Base-by-base conservation (phyloP, 2,329 filamentous ascomycete species). In the Fusarium sp. region DNA sequence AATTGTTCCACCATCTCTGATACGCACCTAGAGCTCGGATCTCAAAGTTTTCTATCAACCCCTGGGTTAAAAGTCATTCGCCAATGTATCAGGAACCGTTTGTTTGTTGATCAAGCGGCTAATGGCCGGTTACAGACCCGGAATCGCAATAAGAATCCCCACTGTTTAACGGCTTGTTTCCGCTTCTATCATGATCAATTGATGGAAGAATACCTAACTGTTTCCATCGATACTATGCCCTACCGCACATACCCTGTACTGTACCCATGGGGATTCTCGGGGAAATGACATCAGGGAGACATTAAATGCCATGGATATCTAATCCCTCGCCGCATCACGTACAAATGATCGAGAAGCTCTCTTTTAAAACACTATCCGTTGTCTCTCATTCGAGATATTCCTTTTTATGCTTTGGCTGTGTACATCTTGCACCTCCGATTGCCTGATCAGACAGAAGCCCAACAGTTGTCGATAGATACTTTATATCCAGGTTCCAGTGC, bases 161-260 rank as follows among this genome's bases (percentile, higher is more conserved):
- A 61, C 47, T 57, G 65, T 41, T 20, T 45, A 53, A 58, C 62
- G 67, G 67, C 30, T 67, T 57, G 46, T 67, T 70, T 70, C 67
- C 67, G 57, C 67, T 53, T 27, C 43, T 16, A 55, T 43, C 57
- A 44, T 49, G 58, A 24, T 30, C 24, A 27, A 13, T 40, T n/a
- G 20, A 52, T n/a, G 25, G 38, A 27, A 15, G 4, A 34, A 38
- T 38, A 38, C 34, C 34, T 52, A 41, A 32, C 29, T 48, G 46
- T 67, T 67, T 65, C 47, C 61, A 59, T 62, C 24, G 32, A 52
- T 52, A 34, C 41, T 53, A 52, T 67, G 40, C 51, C 63, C 63
- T 67, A 62, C 62, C 49, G 45, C 45, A 46, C 32, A 43, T 61
- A 49, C 62, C 63, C 63, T 66, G 62, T 44, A 55, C 40, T 45